Evolutionary conservation across 2,329 filamentous ascomycete genomes (phyloP), one percentile per base, ranked within the genome.

Genomic region (Talaromyces amestolkiae): DNA sequence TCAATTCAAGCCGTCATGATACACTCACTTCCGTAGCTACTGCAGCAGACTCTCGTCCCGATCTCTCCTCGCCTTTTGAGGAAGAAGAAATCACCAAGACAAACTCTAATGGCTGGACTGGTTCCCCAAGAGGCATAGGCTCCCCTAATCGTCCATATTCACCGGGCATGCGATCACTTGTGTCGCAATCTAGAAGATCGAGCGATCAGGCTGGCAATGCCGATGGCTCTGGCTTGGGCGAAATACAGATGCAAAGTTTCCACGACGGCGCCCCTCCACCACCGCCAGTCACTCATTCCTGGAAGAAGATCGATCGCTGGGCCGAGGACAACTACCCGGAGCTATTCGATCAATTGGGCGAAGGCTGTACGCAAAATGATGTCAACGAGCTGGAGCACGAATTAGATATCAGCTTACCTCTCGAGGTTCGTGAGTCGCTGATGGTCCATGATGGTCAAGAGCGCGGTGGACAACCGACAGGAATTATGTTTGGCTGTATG

Each of bases 191-290:
- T 71, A 84, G 87, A 72, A 73, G 72, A 58, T 84, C 87, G 41
- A 87, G 84, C 67, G 86, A 87, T 70, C 82, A 82, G 66, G 64
- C 59, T 9, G 31, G 54, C 1, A 60, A 60, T 35, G 31, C 60
- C 3, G 61, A 68, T 10, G 63, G 63, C 9, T 91, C 95, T 75
- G 87, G 87, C 66, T 86, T 81, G 5, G 91, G 91, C 69, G 94
- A 97, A 78, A 97, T 99, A 68, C 94, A 91, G 71, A 95, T 99
- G 92, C 95, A 97, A 80, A 91, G 91, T 68, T 99, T 99, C 80
- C 88, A 90, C 73, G 93, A 97, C 70, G 95, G 95, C 64, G 85
- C 92, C 27, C 93, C 95, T 2, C 95, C 95, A 2, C 88, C 95
- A 8, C 95, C 95, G 2, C 93, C 95, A 7, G 89, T 96, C 45